Conservation (phyloP, 257 asterid genomes). For the Dorcoceras hygrometricum region DNA sequence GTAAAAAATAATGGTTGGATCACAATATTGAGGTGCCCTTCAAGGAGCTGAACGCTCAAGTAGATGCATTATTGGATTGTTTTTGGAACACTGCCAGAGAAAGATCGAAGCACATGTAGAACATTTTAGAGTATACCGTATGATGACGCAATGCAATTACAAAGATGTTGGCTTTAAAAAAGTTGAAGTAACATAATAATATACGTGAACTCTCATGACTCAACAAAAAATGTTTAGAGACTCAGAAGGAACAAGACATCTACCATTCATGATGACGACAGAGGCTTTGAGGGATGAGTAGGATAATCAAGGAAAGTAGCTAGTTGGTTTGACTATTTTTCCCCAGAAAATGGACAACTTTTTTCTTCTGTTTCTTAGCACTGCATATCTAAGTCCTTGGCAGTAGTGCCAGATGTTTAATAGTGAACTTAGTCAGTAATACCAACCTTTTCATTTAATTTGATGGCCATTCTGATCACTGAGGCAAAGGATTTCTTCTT, state of each 20-base stretch:
- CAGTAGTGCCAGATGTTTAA: neutral
- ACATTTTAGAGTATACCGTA: too few species aligned
- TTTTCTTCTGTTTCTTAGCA: neutral
- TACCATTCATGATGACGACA: neutral
- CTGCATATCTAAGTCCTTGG: neutral
- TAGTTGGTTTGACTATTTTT: neutral
- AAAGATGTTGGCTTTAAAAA: neutral
- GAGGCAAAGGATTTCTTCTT: neutral
- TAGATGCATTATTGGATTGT: neutral
- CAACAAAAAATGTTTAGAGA: neutral
- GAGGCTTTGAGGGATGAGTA: neutral
- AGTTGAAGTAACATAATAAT: neutral
- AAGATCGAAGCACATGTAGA: neutral
- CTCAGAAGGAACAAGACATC: neutral
- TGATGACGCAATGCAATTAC: too few species aligned
- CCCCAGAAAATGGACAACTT: neutral
- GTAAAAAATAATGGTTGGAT: neutral
- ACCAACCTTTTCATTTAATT: neutral
- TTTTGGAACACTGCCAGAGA: neutral
- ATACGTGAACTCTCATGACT: neutral
- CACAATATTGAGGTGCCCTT: neutral
- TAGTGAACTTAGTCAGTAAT: neutral
- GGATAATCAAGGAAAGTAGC: neutral
- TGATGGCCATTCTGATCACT: neutral
- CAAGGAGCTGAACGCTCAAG: neutral